Evolutionary conservation across 139 green algal species (phyloP).

Genomic region (Asterochloris sp.): DNA sequence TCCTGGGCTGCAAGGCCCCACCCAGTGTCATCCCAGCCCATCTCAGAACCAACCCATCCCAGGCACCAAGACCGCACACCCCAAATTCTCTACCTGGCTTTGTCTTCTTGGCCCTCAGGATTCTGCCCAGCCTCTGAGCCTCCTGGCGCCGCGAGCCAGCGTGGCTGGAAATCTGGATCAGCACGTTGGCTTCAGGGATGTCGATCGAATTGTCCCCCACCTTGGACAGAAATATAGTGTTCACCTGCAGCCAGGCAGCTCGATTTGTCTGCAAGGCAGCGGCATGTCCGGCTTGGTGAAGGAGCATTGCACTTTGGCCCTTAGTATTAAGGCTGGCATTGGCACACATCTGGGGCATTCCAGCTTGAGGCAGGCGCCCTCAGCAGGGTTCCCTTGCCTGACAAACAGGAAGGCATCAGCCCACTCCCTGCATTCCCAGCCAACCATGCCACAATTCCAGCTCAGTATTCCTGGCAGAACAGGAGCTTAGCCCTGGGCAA

Average conservation of each 20-base stretch:
- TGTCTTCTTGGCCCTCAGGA: slow-evolving; percentile 91
- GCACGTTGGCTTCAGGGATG: slow-evolving; percentile 98
- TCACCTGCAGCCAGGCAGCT: slow-evolving; percentile 52
- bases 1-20: background rate
- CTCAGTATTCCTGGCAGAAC: no score
- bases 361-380: background rate
- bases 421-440: no score
- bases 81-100: background rate
- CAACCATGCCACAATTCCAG: no score
- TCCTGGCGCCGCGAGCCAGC: slow-evolving; percentile 92
- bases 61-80: background rate
- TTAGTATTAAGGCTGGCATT: background rate
- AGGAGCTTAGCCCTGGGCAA: no score
- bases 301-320: background rate
- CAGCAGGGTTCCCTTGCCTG: no score
- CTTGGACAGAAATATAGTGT: slow-evolving; percentile 99
- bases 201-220: slow-evolving; percentile 98
- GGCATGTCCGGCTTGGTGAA: background rate
- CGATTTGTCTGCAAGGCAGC: background rate
- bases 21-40: background rate
- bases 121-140: slow-evolving; percentile 94
- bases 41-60: no score
- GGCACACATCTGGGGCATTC: background rate
- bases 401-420: no score
- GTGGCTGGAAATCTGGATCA: slow-evolving; percentile 97